A percentile compares a stretch with the other conserved stretches of the same genome.
Conservation (phyloP, 768 basidiomycete genomes). For the Boletus reticuloceps region DNA sequence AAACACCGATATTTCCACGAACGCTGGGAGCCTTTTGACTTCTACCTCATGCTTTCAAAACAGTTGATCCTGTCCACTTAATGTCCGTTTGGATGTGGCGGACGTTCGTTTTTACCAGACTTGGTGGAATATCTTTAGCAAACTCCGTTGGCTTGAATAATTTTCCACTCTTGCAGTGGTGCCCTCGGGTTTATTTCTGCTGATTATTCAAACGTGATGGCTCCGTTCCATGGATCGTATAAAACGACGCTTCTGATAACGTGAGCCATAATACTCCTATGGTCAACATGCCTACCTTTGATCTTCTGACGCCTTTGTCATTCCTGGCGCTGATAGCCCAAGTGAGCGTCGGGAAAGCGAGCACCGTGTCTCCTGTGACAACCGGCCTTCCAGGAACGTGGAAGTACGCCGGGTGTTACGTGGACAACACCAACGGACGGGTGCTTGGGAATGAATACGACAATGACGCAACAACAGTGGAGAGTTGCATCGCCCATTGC, state of each 20-base stretch:
- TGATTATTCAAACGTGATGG: not conserved
- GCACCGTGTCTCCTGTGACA: conserved; percentile 38
- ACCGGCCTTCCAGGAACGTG: conserved; percentile 53
- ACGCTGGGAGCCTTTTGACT: not conserved
- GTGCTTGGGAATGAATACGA: conserved; percentile 47
- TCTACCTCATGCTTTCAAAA: not conserved
- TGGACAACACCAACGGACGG: conserved; percentile 70
- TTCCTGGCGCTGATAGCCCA: not conserved
- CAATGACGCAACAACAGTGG: conserved; percentile 47
- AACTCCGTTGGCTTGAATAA: not conserved
- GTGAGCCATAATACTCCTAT: not conserved
- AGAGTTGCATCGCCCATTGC: conserved; percentile 64
- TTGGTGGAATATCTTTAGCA: not conserved
- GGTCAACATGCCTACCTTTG: not conserved
- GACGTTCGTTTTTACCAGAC: not conserved
- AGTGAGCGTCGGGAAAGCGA: not conserved
- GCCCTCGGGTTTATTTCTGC: not conserved
- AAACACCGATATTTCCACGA: conserved; percentile 6
- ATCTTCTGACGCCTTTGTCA: not conserved
- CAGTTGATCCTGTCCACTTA: not conserved
- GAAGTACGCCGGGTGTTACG: conserved; percentile 64
- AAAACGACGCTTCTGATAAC: not conserved
- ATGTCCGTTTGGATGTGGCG: conserved; percentile 28
- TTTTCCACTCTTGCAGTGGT: not conserved
- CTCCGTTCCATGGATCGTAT: not conserved